Evolutionary conservation across 306 rosid genomes (phyloP), one percentile per base, ranked within the genome.

Genomic region (Adenanthera pavonina): DNA sequence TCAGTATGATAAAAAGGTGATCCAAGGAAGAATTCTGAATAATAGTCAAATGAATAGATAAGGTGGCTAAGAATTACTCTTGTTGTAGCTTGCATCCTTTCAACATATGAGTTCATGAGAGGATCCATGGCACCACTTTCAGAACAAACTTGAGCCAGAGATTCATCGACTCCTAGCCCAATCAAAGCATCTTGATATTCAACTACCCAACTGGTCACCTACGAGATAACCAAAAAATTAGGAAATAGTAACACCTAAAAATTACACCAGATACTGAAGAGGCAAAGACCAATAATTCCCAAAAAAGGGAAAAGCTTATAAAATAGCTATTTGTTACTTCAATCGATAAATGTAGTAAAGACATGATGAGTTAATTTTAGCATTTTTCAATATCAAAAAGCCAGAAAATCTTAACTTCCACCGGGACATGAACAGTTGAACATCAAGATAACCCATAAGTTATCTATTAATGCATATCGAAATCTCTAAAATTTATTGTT

Each of bases 71-170:
- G 52, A 68, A 62, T 77, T 92, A 95, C 99, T 92, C 90, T 92
- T 78, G 98, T 93, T 35, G 97, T 95, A 69, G 98, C 99, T 86
- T 95, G 98, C 99, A 95, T 93, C 89, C 99, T 87, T 85, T 95
- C 99, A 48, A 93, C 97, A 84, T 95, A 95, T 1, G 99, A 89
- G 75, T 95, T 93, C 99, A 95, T 92, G 38, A 95, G 92, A 75
- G 99, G 98, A 84, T 95, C 99, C 99, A 95, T 92, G 77, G 99
- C 90, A 87, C 99, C 99, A 82, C 99, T 90, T 89, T 95, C 99
- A 40, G 98, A 93, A 85, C 99, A 95, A 54, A 95, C 98, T 89
- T 95, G 99, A 75, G 99, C 96, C 59, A 95, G 87, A 82, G 97
- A 86, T 70, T 93, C 99, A 14, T 95, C 99, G 60, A 95, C 99